Percentiles rank a stretch among this genome's conserved stretches.
phyloP scores from a whole-genome alignment of 2,329 filamentous ascomycete species.

The Triangularia verruculosa region DNA sequence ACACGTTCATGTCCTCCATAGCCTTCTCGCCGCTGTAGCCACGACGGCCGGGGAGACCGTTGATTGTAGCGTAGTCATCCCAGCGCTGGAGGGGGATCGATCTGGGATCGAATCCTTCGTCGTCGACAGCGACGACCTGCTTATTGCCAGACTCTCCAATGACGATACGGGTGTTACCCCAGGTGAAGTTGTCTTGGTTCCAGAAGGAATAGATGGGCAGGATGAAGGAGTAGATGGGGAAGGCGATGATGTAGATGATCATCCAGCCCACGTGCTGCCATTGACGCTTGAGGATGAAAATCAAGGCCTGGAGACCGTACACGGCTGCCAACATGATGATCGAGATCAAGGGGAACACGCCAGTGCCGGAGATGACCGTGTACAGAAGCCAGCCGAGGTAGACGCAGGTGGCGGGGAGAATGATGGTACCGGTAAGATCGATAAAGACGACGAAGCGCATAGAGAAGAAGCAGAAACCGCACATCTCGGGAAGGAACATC shows the following conservation, averaged over 20 bases:
- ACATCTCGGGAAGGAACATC: conserved; percentile 87
- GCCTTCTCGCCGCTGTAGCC: conserved; percentile 63
- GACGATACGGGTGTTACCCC: conserved; percentile 98
- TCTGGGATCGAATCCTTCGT: conserved; percentile 83
- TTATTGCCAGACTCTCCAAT: conserved; percentile 91
- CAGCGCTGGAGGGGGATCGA: conserved; percentile 92
- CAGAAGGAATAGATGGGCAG: conserved; percentile 98
- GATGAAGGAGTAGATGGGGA: conserved; percentile 87
- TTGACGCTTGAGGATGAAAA: conserved; percentile 94
- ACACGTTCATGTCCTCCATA: conserved; percentile 63
- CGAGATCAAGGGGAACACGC: conserved; percentile 81
- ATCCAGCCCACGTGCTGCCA: conserved; percentile 99
- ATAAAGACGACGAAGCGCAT: conserved; percentile 97
- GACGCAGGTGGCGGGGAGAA: conserved; percentile 81
- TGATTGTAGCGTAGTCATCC: conserved; percentile 89
- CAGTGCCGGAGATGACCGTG: conserved; percentile 62
- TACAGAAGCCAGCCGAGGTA: conserved; percentile 91
- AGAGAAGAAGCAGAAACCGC: conserved; percentile 97
- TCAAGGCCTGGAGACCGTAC: conserved; percentile 91
- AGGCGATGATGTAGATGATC: conserved; percentile 96
- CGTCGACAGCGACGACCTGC: conserved; percentile 81
- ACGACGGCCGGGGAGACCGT: conserved; percentile 87
- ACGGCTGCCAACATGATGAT: conserved; percentile 86
- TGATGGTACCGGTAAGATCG: conserved; percentile 88
- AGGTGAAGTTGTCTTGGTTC: conserved; percentile 98